Base-by-base conservation (phyloP, 441 rosid genomes). In the Gossypium laxum region DNA sequence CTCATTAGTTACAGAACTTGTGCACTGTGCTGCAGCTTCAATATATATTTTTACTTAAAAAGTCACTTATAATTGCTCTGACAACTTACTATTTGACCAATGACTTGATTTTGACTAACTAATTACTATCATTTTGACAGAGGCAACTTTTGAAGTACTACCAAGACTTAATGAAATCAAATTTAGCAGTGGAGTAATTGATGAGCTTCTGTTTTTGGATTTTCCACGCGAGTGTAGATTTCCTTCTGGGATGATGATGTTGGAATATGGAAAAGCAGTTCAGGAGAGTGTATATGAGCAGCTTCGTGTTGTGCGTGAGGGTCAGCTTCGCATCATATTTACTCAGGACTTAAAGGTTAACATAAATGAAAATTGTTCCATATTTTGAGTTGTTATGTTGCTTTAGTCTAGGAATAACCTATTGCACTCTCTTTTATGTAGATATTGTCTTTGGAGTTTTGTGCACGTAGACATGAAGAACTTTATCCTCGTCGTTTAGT, bases 371-470 rank as follows among this genome's bases (percentile, higher is more conserved):
- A 64, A 60, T 59, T 34, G 70, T 71, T 78, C 64, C 7, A 41
- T 62, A 18, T 73, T 38, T 72, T 45, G 58, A 1, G n/a, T 18
- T 47, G 6, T 67, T 56, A 15, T 66, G 7, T 71, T 34, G 68
- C 68, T 32, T 3, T 8, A 21, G 21, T 32, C 38, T 5, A 32
- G 56, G 51, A 50, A 69, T 69, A 45, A 79, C 52, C 34, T 71
- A 28, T 52, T 26, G 65, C 45, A 19, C 19, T 10, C 79, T 26
- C 71, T 55, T 74, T 70, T 52, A 5, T n/a, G 47, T 84, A 92
- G 99, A 92, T 95, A 74, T 78, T 95, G 76, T 89, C 95, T 22
- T 95, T 98, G 99, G 99, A 95, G 80, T 95, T 92, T 76, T 95
- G 99, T 87, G 94, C 93, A 7, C 90, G 89, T 2, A 87, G 85